Percentiles rank a stretch among this genome's conserved stretches.
These are phyloP conservation scores for Verticillium albo-atrum DNA, from an alignment of 2,329 filamentous ascomycete species.

Conservation along the genomic window DNA sequence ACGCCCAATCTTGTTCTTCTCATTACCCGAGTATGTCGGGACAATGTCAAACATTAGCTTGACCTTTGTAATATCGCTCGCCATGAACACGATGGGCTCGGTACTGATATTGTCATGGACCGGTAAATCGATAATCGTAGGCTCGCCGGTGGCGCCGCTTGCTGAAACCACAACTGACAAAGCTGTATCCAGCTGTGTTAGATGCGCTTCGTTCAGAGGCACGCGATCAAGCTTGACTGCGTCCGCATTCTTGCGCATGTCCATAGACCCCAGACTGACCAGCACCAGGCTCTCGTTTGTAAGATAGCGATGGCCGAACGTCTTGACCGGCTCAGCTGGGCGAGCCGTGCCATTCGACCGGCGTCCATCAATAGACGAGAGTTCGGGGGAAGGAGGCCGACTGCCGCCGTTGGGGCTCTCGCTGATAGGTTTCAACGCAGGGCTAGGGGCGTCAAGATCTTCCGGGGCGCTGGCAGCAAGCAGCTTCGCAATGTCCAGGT, in stretches of 20 bases:
- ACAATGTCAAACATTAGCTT: slow-evolving; percentile 93
- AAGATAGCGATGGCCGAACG: slow-evolving; percentile 93
- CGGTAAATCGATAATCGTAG: slow-evolving; percentile 85
- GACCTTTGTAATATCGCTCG: slow-evolving; percentile 72
- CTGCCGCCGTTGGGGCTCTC: slow-evolving; percentile 7
- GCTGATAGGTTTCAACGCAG: slow-evolving; percentile 4
- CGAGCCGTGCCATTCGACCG: slow-evolving; percentile 48
- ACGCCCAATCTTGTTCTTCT: slow-evolving; percentile 84
- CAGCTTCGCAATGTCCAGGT: slow-evolving; percentile 72
- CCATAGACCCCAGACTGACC: slow-evolving; percentile 92
- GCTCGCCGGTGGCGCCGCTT: slow-evolving; percentile 77
- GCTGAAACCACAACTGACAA: slow-evolving; percentile 89
- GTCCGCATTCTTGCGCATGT: slow-evolving; percentile 75
- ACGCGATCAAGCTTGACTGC: slow-evolving; percentile 86
- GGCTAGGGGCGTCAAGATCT: slow-evolving; percentile 13
- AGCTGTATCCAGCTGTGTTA: slow-evolving; percentile 90
- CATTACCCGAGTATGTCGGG: slow-evolving; percentile 86
- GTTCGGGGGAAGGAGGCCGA: slow-evolving; percentile 36
- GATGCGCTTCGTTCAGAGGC: slow-evolving; percentile 80
- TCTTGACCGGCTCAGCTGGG: slow-evolving; percentile 76
- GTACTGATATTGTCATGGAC: slow-evolving; percentile 92
- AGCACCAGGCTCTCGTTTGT: slow-evolving; percentile 84
- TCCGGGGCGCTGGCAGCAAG: slow-evolving; percentile 43
- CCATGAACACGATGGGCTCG: slow-evolving; percentile 86
- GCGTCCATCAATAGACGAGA: slow-evolving; percentile 58